phyloP scores from a whole-genome alignment of 2,329 filamentous ascomycete species.

The Aspergillus pseudoterreus region DNA sequence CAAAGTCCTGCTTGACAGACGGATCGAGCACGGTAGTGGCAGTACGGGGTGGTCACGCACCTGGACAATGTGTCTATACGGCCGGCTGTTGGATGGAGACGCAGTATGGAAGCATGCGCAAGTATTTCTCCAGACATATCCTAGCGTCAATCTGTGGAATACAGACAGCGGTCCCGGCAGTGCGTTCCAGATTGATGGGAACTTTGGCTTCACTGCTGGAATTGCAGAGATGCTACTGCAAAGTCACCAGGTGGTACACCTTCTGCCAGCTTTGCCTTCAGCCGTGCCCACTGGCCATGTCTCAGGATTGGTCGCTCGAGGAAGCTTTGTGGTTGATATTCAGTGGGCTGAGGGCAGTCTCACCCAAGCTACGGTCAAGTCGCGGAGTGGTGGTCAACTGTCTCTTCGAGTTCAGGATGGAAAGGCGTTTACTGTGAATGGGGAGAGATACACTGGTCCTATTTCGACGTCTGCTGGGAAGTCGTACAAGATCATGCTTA shows the following conservation, averaged over 20 bases:
- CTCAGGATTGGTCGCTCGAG: conserved; percentile 30
- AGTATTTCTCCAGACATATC: conserved; percentile 15
- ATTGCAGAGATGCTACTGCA: conserved; percentile 46
- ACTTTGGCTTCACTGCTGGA: conserved; percentile 44
- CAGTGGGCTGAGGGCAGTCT: conserved; percentile 24
- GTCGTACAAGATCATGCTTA: not conserved
- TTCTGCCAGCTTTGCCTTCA: conserved; percentile 34
- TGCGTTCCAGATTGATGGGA: conserved; percentile 49
- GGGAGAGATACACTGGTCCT: not conserved
- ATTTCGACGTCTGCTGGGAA: not conserved
- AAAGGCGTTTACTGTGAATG: not conserved
- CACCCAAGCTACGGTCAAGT: conserved; percentile 9
- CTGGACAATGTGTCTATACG: conserved; percentile 47
- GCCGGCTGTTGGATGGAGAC: conserved; percentile 39
- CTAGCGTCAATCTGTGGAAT: conserved; percentile 11
- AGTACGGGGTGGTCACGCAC: conserved; percentile 49
- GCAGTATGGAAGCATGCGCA: conserved; percentile 35
- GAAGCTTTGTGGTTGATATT: conserved; percentile 33
- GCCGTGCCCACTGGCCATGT: conserved; percentile 29
- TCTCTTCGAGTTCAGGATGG: conserved; percentile 6
- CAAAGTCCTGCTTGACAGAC: conserved; percentile 5
- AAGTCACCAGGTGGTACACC: conserved; percentile 25
- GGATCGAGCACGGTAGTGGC: conserved; percentile 24
- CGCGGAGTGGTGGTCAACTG: not conserved
- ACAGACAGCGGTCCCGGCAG: conserved; percentile 16